phyloP scores from a whole-genome alignment of 441 rosid genomes.

The Lepidium campestre region DNA sequence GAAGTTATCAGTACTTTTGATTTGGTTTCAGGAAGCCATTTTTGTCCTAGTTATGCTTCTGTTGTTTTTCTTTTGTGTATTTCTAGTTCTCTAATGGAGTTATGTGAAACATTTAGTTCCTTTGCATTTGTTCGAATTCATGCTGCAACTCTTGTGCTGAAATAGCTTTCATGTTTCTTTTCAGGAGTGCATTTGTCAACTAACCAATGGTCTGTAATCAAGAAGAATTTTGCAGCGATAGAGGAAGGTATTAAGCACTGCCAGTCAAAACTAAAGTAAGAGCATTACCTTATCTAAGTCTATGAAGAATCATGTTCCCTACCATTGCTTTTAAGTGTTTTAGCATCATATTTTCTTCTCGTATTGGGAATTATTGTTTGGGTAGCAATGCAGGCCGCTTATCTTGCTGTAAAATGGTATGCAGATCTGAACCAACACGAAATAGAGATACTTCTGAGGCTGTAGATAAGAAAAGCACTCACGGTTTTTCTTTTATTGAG shows the following conservation, averaged over 20 bases:
- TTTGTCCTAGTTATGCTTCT: neutral
- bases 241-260: constrained; percentile 48
- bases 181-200: constrained; percentile 52
- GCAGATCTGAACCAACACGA: constrained; percentile 39
- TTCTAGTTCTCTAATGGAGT: neutral
- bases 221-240: constrained; percentile 45
- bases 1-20: neutral
- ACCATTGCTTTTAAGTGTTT: neutral
- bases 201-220: constrained; percentile 56
- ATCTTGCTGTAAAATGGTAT: constrained; percentile 6
- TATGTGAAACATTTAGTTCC: neutral
- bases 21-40: neutral
- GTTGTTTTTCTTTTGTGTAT: neutral
- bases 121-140: neutral
- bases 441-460: constrained; percentile 30
- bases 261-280: constrained; percentile 55
- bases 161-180: constrained; percentile 5
- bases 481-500: constrained; percentile 36
- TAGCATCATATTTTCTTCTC: neutral
- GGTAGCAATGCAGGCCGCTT: neutral
- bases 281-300: neutral
- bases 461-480: constrained; percentile 17
- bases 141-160: neutral
- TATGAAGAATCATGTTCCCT: neutral
- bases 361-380: neutral